Percentiles rank a stretch among this genome's conserved stretches.
These are phyloP conservation scores for Phytopythium helicoides DNA, from an alignment of 352 stramenopile species.

Conservation along the genomic window DNA sequence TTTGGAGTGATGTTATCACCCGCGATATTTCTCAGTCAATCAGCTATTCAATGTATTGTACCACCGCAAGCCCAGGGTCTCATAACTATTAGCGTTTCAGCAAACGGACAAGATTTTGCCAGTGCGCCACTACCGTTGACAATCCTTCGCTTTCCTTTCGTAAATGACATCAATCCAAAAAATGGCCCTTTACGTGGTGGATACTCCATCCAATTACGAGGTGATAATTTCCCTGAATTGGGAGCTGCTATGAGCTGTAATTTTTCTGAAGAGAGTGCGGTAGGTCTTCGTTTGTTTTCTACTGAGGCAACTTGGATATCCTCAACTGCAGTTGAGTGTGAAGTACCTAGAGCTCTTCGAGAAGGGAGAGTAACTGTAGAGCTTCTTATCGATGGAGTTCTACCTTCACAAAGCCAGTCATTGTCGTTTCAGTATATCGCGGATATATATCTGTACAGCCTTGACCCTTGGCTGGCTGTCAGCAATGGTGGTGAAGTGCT, in stretches of 20 bases:
- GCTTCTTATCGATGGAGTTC: slow-evolving; percentile 28
- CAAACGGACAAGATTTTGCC: slow-evolving; percentile 71
- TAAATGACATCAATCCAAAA: slow-evolving; percentile 43
- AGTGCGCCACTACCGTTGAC: slow-evolving; percentile 26
- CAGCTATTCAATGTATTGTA: slow-evolving; percentile 52
- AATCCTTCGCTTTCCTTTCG: slow-evolving; percentile 41
- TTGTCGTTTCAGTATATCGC: slow-evolving; percentile 34
- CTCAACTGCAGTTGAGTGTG: slow-evolving; percentile 15
- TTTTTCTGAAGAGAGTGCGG: slow-evolving; percentile 15
- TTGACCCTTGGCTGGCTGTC: slow-evolving; percentile 47
- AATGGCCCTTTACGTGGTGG: slow-evolving; percentile 26
- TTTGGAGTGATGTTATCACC: slow-evolving; percentile 42
- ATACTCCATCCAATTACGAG: slow-evolving; percentile 32
- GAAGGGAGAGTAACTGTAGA: slow-evolving; percentile 16
- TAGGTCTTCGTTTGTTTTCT: not conserved
- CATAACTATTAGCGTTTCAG: slow-evolving; percentile 42
- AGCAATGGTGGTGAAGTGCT: slow-evolving; percentile 25
- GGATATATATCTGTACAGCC: slow-evolving; percentile 22
- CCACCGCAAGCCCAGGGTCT: slow-evolving; percentile 29
- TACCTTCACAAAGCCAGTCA: slow-evolving; percentile 11
- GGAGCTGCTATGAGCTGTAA: slow-evolving; percentile 17
- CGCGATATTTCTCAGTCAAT: slow-evolving; percentile 60
- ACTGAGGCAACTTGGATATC: slow-evolving; percentile 18
- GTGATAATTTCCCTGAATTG: slow-evolving; percentile 23
- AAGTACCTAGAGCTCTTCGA: slow-evolving; percentile 10